Percentiles rank a stretch among this genome's conserved stretches.
Evolutionary conservation across 1,284 basidiomycete genomes (phyloP).

Genomic region (Ustilago tritici): DNA sequence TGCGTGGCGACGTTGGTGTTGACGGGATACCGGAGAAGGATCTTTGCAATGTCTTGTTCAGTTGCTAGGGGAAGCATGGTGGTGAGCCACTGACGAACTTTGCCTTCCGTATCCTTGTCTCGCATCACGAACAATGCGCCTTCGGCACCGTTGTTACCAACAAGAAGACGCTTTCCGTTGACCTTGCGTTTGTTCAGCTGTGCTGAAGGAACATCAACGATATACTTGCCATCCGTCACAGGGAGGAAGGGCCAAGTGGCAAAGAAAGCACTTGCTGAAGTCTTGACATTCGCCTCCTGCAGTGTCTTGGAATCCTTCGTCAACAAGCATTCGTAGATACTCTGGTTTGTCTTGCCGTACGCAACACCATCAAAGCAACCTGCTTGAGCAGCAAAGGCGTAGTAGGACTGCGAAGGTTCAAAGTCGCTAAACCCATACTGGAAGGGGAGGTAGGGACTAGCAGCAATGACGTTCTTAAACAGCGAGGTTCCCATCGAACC

Average conservation of each 20-base stretch:
- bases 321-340: slow-evolving; percentile 29
- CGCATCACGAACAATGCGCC: slow-evolving; percentile 23
- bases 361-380: slow-evolving; percentile 35
- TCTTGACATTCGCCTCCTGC: slow-evolving; percentile 28
- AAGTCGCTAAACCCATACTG: slow-evolving; percentile 35
- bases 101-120: slow-evolving; percentile 21
- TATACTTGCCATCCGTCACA: slow-evolving; percentile 33
- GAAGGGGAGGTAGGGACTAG: slow-evolving; percentile 34
- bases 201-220: slow-evolving; percentile 19
- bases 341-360: slow-evolving; percentile 22
- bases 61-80: slow-evolving; percentile 22
- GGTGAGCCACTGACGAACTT: slow-evolving; percentile 22
- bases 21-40: slow-evolving; percentile 30
- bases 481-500: slow-evolving; percentile 32
- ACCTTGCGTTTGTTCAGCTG: slow-evolving; percentile 16
- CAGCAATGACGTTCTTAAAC: slow-evolving; percentile 33
- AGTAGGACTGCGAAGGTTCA: slow-evolving; percentile 33
- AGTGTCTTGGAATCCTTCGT: slow-evolving; percentile 22
- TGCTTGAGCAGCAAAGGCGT: slow-evolving; percentile 27
- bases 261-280: slow-evolving; percentile 26
- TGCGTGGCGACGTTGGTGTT: slow-evolving; percentile 15
- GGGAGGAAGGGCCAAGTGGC: slow-evolving; percentile 36
- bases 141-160: slow-evolving; percentile 42
- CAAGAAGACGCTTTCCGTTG: slow-evolving; percentile 30
- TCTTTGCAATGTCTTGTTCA: slow-evolving; percentile 19